Evolutionary conservation across 148 eudicot species (phyloP).

Genomic region (Amaranthus cruentus): DNA sequence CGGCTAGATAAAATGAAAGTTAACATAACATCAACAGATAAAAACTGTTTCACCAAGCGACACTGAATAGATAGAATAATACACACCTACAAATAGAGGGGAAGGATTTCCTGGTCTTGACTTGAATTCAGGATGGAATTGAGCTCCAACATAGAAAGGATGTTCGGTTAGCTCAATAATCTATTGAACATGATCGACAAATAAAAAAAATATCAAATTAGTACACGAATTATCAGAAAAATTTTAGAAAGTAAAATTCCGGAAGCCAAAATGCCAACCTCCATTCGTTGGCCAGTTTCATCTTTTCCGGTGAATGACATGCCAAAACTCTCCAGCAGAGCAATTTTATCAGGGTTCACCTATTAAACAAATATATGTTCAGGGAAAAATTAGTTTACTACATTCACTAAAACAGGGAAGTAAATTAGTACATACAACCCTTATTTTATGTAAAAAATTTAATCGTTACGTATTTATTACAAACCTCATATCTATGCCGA

Average conservation of each 20-base stretch:
- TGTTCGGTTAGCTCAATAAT: conserved; percentile 77
- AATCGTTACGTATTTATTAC: conserved; percentile 3
- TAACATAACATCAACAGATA: neutral
- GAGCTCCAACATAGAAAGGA: conserved; percentile 82
- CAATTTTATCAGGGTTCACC: conserved; percentile 87
- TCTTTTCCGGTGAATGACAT: conserved; percentile 88
- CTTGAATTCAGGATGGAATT: conserved; percentile 94
- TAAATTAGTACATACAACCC: neutral
- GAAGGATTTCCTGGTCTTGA: conserved; percentile 96
- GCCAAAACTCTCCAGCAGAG: conserved; percentile 79
- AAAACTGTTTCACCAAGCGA: neutral
- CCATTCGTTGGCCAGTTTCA: conserved; percentile 87
- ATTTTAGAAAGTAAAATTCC: neutral
- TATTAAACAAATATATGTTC: conserved; percentile 23
- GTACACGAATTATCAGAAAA: neutral
- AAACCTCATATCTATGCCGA: conserved; percentile 98
- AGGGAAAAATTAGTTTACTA: neutral
- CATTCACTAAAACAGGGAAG: neutral
- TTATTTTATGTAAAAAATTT: neutral
- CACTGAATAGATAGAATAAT: neutral
- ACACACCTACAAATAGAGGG: conserved; percentile 74
- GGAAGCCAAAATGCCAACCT: conserved; percentile 40
- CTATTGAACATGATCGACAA: conserved; percentile 30
- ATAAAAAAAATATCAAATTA: neutral
- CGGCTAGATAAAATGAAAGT: neutral